Conservation (phyloP, 2,329 filamentous ascomycete species). For the Colletotrichum tropicale region DNA sequence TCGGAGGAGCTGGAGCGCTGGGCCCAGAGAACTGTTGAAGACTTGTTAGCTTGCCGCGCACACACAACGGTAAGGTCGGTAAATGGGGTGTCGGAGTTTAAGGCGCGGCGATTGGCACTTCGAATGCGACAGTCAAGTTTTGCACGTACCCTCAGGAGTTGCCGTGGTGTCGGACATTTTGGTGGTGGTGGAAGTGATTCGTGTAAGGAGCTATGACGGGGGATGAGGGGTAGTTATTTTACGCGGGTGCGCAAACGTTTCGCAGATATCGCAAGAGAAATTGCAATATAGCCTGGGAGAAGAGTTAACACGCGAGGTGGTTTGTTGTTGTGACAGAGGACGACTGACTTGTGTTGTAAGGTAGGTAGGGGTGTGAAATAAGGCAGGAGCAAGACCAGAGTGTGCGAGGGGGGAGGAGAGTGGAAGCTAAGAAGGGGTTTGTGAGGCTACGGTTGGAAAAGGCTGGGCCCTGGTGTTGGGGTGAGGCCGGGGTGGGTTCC, state of each 20-base stretch:
- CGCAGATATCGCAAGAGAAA: constrained; percentile 2
- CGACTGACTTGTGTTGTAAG: neutral
- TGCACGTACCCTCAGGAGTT: constrained; percentile 44
- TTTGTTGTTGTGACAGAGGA: neutral
- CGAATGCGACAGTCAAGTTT: neutral
- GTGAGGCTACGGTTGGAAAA: constrained; percentile 18
- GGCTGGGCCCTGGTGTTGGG: constrained; percentile 10
- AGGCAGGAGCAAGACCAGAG: neutral
- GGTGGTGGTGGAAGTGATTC: constrained; percentile 10
- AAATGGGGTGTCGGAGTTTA: neutral
- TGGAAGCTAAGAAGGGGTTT: constrained; percentile 7
- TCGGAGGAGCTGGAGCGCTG: constrained; percentile 89
- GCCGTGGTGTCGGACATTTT: constrained; percentile 31
- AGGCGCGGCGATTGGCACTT: neutral
- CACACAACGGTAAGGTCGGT: neutral
- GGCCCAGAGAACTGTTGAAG: constrained; percentile 84
- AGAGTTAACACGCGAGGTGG: neutral
- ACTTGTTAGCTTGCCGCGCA: neutral
- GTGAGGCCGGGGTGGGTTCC: constrained; percentile 16
- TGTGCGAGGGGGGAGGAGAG: neutral
- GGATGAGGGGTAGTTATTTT: constrained; percentile 16
- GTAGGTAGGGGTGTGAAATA: neutral
- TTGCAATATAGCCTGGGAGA: neutral
- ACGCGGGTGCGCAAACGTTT: constrained; percentile 11
- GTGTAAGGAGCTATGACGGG: constrained; percentile 19